phyloP scores from a whole-genome alignment of 2,329 filamentous ascomycete genomes.

The Aspergillus fischeri region DNA sequence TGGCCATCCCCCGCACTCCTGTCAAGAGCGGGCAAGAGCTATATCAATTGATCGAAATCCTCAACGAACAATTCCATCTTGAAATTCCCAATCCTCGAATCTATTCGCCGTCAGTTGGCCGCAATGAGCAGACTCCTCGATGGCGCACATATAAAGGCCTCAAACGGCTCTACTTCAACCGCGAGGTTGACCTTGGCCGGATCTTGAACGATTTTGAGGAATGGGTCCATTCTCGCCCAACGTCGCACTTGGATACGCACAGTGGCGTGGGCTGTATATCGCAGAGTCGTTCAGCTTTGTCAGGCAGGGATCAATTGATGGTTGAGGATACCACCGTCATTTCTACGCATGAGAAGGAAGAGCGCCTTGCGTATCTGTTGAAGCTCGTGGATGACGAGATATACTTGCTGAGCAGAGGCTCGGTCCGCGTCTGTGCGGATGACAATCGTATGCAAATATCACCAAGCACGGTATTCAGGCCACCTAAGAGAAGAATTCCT shows the following conservation, averaged over 20 bases:
- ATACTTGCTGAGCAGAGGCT: conserved; percentile 25
- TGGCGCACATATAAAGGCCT: conserved; percentile 27
- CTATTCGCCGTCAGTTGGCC: conserved; percentile 15
- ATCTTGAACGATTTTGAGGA: conserved; percentile 31
- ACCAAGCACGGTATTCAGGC: conserved; percentile 1
- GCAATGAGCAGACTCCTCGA: conserved; percentile 12
- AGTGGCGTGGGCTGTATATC: conserved; percentile 23
- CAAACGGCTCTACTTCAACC: conserved; percentile 27
- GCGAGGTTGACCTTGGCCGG: conserved; percentile 16
- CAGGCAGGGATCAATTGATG: conserved; percentile 7
- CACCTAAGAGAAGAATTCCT: conserved; percentile 13
- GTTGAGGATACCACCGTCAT: conserved; percentile 3
- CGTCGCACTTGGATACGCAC: neutral
- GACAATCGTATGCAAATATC: conserved; percentile 6
- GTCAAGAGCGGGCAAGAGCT: conserved; percentile 21
- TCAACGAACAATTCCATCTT: conserved; percentile 34
- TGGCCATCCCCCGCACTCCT: conserved; percentile 19
- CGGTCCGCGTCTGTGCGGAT: conserved; percentile 6
- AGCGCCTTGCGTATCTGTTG: conserved; percentile 26
- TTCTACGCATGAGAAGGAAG: conserved; percentile 17
- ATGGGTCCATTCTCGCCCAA: conserved; percentile 19
- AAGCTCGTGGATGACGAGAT: conserved; percentile 30
- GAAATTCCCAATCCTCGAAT: conserved; percentile 26
- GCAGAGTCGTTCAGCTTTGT: conserved; percentile 18
- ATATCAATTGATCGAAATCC: conserved; percentile 22